Conservation (phyloP, 2,329 filamentous ascomycete genomes). For the Nemania serpens region DNA sequence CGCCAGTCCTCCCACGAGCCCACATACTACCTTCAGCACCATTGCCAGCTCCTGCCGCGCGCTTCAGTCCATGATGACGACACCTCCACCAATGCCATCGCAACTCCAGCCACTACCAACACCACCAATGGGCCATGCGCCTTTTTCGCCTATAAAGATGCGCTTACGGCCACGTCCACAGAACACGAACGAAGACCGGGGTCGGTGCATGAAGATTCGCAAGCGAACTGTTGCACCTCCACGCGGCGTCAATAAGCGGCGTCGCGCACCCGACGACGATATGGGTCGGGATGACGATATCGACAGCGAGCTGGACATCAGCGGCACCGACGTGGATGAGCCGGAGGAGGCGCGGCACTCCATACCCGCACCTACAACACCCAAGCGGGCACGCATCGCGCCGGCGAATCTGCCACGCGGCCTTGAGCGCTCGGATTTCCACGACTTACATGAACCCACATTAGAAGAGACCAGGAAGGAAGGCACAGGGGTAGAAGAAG, state of each 20-base stretch:
- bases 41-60: constrained; percentile 65
- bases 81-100: constrained; percentile 41
- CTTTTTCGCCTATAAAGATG: constrained; percentile 54
- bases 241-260: constrained; percentile 59
- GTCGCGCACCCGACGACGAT: constrained; percentile 54
- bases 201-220: constrained; percentile 53
- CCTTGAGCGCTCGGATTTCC: constrained; percentile 62
- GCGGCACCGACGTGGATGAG: constrained; percentile 31
- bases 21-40: constrained; percentile 55
- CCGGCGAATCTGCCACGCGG: constrained; percentile 65
- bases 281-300: constrained; percentile 47
- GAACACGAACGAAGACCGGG: constrained; percentile 39
- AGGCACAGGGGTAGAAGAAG: constrained; percentile 49
- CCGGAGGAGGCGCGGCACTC: constrained; percentile 30
- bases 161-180: constrained; percentile 56
- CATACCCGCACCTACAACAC: constrained; percentile 53
- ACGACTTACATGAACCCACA: constrained; percentile 49
- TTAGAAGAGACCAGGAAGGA: constrained; percentile 38
- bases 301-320: constrained; percentile 46
- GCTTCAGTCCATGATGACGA: constrained; percentile 61
- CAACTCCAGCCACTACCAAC: constrained; percentile 53
- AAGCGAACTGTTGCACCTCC: constrained; percentile 52
- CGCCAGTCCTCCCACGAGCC: constrained; percentile 57
- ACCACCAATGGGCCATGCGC: constrained; percentile 58
- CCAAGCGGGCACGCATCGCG: constrained; percentile 64